Evolutionary conservation across 1,284 basidiomycete genomes (phyloP), one percentile per base, ranked within the genome.

Genomic region (Rhodofomes roseus): DNA sequence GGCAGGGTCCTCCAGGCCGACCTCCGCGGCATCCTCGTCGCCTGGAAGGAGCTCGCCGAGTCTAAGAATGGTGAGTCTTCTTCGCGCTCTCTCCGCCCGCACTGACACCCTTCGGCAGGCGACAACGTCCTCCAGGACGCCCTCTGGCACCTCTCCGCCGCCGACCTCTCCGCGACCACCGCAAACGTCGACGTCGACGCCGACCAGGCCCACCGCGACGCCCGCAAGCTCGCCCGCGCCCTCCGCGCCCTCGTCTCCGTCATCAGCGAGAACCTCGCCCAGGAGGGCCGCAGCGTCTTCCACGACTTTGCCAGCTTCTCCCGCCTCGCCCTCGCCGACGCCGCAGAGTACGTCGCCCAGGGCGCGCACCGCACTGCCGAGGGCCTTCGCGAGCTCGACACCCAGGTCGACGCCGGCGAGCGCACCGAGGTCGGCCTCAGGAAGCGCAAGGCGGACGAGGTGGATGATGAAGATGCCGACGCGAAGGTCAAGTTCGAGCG

Each of bases 41-140:
- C 85, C 2, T 83, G 87, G 69, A 84, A 81, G 66, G 68, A 73
- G 14, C 69, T 87, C 27, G 79, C 77, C 3, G 65, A 73, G 0
- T 74, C 78, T 63, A 88, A 87, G 68, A 87, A 89, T 63, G 63
- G 85, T 84, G 60, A 23, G 1, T 16, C 1, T 4, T 16, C 6
- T n/a, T 51, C 5, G 6, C 31, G 11, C 40, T 40, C 11, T 18
- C 8, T 9, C 53, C 18, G n/a, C 0, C 3, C 36, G 9, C 22
- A 18, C 50, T 34, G 16, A 52, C 8, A 16, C 27, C 22, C 0
- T 34, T 25, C 37, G 12, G 1, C 50, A 89, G 86, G 75, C 55
- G 87, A 89, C 58, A 79, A 87, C 63, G 63, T 84, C 51, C 67
- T 89, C 6, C 87, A 89, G 65, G 74, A 85, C 57, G 82, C 82